phyloP scores from a whole-genome alignment of 257 asterid species.

The Solanum okadae region DNA sequence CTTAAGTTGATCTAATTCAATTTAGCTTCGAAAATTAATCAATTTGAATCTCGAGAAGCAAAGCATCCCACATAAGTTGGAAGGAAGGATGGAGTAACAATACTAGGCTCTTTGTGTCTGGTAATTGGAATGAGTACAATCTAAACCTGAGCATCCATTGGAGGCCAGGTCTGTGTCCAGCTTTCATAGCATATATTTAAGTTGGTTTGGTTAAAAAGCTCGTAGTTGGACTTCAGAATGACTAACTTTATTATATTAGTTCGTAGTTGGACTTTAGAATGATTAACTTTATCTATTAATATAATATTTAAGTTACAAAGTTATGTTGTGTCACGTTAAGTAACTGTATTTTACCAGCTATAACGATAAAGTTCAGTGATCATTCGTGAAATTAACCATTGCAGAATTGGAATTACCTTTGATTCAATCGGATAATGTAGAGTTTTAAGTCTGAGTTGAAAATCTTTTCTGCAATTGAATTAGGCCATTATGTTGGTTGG shows the following conservation, averaged over 20 bases:
- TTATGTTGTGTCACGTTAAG: not conserved
- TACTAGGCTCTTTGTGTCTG: not conserved
- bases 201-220: not conserved
- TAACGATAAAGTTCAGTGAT: not conserved
- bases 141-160: not conserved
- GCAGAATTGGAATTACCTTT: not conserved
- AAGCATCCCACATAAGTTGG: not conserved
- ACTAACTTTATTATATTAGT: not conserved
- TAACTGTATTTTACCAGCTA: not conserved
- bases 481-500: conserved; percentile 97
- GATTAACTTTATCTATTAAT: not conserved
- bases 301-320: not conserved
- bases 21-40: not conserved
- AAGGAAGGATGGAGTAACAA: not conserved
- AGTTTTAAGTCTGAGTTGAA: not conserved
- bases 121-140: not conserved
- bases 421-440: not conserved
- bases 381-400: not conserved
- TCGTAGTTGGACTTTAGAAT: not conserved
- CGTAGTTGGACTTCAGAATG: not conserved
- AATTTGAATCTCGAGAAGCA: not conserved
- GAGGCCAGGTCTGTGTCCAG: not conserved
- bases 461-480: not conserved
- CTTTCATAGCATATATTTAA: not conserved
- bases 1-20: not conserved